These are phyloP conservation scores for Botrytis hyacinthi DNA, from an alignment of 2,329 filamentous ascomycete genomes.

Conservation along the genomic window DNA sequence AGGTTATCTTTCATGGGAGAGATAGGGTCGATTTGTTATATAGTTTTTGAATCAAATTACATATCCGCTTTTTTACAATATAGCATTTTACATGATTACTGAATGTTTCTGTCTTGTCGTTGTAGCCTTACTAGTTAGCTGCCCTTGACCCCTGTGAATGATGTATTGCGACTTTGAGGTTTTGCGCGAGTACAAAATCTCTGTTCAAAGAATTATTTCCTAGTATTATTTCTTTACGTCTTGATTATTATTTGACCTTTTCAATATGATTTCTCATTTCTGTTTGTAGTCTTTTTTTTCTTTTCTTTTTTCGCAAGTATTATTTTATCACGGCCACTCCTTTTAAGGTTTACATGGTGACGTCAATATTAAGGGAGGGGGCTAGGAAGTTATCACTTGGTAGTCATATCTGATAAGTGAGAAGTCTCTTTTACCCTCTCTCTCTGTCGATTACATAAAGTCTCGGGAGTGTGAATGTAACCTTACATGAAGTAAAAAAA, in stretches of 20 bases:
- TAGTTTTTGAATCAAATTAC: neutral
- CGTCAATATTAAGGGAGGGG: neutral
- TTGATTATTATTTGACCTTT: neutral
- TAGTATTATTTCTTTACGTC: neutral
- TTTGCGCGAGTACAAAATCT: neutral
- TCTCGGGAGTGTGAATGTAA: neutral
- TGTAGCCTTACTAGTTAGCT: no score
- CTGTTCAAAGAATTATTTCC: neutral
- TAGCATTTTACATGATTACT: neutral
- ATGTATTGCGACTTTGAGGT: neutral
- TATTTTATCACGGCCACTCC: neutral
- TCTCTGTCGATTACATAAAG: neutral
- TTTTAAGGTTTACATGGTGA: neutral
- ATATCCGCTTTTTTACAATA: neutral
- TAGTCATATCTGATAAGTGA: neutral
- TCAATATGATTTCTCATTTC: no score
- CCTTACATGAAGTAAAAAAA: no score
- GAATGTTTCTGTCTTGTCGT: neutral
- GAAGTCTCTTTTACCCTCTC: neutral
- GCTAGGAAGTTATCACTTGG: neutral
- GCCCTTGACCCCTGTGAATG: no score
- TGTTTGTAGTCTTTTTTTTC: neutral
- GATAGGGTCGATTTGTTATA: slow-evolving; percentile 11
- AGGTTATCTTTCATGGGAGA: slow-evolving; percentile 12
- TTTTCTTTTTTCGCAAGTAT: neutral